phyloP scores from a whole-genome alignment of 1,139 yeast genomes.

The Debaryomyces psychrophilus region DNA sequence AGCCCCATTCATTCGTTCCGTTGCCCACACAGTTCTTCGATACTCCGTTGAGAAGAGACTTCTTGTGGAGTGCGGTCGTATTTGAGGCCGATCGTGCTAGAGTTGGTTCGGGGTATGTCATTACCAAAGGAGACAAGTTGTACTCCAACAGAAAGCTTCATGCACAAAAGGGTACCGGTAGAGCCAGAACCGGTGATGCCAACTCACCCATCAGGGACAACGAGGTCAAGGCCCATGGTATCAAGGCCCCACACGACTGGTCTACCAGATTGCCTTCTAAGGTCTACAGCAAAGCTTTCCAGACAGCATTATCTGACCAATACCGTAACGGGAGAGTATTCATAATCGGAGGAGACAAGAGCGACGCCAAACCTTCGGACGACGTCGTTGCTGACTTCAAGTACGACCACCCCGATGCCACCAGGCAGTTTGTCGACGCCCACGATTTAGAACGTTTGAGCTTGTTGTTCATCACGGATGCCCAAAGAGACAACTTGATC shows the following conservation, averaged over 20 bases:
- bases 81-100: constrained; percentile 88
- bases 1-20: constrained; percentile 78
- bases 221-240: constrained; percentile 89
- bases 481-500: constrained; percentile 54
- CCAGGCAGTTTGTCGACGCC: constrained; percentile 58
- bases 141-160: constrained; percentile 80
- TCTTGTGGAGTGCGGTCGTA: constrained; percentile 92
- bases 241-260: constrained; percentile 89
- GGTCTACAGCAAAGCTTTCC: constrained; percentile 73
- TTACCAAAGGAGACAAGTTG: constrained; percentile 84
- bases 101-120: constrained; percentile 86
- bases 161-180: constrained; percentile 93
- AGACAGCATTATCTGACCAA: constrained; percentile 79
- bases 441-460: constrained; percentile 59
- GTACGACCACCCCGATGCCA: constrained; percentile 52
- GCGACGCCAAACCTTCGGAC: constrained; percentile 21
- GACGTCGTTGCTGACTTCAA: constrained; percentile 46
- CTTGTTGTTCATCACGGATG: constrained; percentile 67
- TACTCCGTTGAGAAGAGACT: constrained; percentile 82
- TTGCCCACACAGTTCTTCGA: constrained; percentile 70
- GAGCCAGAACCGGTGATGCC: constrained; percentile 95
- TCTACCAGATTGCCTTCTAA: constrained; percentile 79
- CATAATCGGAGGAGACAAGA: constrained; percentile 61
- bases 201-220: constrained; percentile 91
- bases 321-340: constrained; percentile 74